Conservation (phyloP, 139 green algal species). For the Mychonastes homosphaera region DNA sequence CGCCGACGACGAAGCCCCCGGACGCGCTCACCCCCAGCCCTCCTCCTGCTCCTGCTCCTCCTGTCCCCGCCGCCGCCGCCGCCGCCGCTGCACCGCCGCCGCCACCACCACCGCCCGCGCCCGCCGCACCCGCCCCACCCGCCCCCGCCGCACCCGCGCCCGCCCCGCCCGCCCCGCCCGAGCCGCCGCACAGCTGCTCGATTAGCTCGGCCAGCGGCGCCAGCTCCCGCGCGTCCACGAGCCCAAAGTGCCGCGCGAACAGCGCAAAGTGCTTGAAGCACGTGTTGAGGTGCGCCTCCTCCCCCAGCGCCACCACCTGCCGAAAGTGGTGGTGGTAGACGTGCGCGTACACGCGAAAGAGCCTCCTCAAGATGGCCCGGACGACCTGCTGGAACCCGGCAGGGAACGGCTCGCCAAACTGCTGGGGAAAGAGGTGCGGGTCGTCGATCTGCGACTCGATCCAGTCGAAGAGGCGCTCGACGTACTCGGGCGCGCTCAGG, state of each 20-base stretch:
- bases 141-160: too few relatives aligned
- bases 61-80: too few relatives aligned
- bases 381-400: conserved; percentile 79
- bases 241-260: conserved; percentile 52
- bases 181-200: too few relatives aligned
- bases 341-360: conserved; percentile 99
- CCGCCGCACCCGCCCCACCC: too few relatives aligned
- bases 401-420: conserved; percentile 76
- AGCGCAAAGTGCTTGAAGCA: conserved; percentile 95
- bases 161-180: too few relatives aligned
- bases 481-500: conserved; percentile 86
- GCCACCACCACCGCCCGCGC: too few relatives aligned
- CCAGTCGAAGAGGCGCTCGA: conserved; percentile 95
- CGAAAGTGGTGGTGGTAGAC: conserved; percentile 99
- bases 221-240: conserved; percentile 90
- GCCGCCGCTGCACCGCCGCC: too few relatives aligned
- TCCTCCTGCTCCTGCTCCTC: too few relatives aligned
- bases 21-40: too few relatives aligned
- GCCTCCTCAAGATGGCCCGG: conserved; percentile 85
- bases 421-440: conserved; percentile 74
- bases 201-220: conserved; percentile 90
- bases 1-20: too few relatives aligned
- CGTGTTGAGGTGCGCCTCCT: conserved; percentile 96
- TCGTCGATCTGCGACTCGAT: conserved; percentile 91
- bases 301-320: conserved; percentile 36